A percentile compares a stretch with the other conserved stretches of the same genome.
Evolutionary conservation across 495 filamentous ascomycete genomes (phyloP).

Genomic region (Aspergillus steynii): DNA sequence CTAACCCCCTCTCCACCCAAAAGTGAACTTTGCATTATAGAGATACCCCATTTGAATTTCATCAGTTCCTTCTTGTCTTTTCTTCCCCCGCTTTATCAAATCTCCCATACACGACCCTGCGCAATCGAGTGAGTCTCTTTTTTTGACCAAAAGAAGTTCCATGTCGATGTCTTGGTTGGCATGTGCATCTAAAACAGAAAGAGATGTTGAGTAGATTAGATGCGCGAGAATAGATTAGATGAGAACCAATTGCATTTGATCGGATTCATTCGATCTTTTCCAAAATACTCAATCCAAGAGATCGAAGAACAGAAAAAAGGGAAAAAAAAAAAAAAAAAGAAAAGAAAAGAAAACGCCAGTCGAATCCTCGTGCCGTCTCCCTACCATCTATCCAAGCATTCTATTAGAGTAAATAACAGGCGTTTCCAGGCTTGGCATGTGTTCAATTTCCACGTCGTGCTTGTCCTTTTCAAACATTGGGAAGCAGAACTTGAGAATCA

Average conservation of each 20-base stretch:
- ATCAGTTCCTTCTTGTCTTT: neutral
- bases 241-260: neutral
- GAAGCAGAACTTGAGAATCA: neutral
- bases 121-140: no score
- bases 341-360: neutral
- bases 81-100: no score
- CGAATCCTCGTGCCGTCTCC: neutral
- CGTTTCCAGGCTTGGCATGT: neutral
- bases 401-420: neutral
- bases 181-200: neutral
- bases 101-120: no score
- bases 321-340: constrained; percentile 1
- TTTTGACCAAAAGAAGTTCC: no score
- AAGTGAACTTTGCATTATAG: neutral
- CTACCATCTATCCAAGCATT: constrained; percentile 2
- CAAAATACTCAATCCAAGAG: neutral
- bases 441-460: neutral
- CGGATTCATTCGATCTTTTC: neutral
- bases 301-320: constrained; percentile 2
- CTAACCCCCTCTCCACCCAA: neutral
- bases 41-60: constrained; percentile 2
- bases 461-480: neutral
- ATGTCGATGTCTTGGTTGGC: neutral
- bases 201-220: neutral
- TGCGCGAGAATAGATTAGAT: neutral